phyloP scores from a whole-genome alignment of 495 filamentous ascomycete species.

The Aspergillus indologenus region DNA sequence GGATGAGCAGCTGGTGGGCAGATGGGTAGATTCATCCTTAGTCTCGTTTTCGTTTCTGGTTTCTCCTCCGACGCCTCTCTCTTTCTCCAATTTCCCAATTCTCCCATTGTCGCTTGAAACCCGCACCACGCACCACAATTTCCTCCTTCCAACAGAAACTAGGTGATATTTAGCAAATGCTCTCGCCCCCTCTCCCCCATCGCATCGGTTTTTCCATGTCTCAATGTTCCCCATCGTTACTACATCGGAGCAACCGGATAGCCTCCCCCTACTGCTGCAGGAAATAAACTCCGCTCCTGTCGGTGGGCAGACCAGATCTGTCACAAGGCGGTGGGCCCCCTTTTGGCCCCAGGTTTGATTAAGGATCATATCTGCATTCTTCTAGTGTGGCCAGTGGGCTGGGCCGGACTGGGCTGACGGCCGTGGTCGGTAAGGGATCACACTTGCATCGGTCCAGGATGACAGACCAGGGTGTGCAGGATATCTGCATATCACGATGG shows the following conservation, averaged over 20 bases:
- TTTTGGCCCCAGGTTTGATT: slow-evolving; percentile 42
- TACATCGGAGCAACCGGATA: background rate
- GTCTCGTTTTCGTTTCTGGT: background rate
- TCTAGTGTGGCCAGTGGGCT: slow-evolving; percentile 35
- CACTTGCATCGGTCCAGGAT: background rate
- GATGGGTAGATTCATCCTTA: too few relatives aligned
- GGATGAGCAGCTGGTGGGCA: slow-evolving; percentile 16
- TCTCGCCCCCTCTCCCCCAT: background rate
- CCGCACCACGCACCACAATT: background rate
- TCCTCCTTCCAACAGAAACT: background rate
- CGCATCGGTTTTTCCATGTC: background rate
- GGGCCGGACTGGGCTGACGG: slow-evolving; percentile 24
- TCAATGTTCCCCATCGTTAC: background rate
- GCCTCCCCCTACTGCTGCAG: background rate
- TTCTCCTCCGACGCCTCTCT: background rate
- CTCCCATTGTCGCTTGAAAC: too few relatives aligned
- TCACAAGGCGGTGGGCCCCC: slow-evolving; percentile 28
- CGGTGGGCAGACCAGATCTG: slow-evolving; percentile 14
- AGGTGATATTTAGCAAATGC: slow-evolving; percentile 10
- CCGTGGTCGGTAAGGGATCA: slow-evolving; percentile 17
- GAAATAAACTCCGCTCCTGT: background rate
- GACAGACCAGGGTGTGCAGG: slow-evolving; percentile 1
- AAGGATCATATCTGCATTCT: slow-evolving; percentile 38
- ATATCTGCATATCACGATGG: background rate
- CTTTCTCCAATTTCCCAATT: too few relatives aligned